These are phyloP conservation scores for Cotoneaster glaucophyllus DNA, from an alignment of 306 rosid species.

Conservation along the genomic window DNA sequence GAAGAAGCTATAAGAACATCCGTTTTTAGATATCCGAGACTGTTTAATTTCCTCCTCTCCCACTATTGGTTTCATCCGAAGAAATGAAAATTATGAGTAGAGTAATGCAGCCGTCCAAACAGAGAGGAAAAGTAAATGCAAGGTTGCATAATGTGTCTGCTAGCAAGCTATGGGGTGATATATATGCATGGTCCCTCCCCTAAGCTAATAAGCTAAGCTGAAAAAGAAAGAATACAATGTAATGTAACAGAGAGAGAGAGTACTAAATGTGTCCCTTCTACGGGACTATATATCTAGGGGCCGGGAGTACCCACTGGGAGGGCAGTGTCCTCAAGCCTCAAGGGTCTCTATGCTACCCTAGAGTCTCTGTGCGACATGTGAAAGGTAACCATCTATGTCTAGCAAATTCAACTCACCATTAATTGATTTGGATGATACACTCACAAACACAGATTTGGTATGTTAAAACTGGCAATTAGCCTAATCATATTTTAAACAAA, in stretches of 20 bases:
- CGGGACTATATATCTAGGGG: not conserved
- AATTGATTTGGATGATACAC: not conserved
- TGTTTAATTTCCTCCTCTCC: not conserved
- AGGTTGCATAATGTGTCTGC: not conserved
- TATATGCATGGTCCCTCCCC: not conserved
- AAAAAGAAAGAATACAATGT: not conserved
- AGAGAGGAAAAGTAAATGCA: not conserved
- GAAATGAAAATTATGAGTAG: not conserved
- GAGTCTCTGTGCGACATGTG: not conserved
- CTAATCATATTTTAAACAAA: too few species aligned
- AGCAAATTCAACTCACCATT: not conserved
- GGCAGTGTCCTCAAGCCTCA: not conserved
- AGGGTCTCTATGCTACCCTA: not conserved
- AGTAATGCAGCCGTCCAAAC: not conserved
- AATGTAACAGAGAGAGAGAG: not conserved
- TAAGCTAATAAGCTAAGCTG: not conserved
- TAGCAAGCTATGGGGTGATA: not conserved
- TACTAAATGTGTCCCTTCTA: not conserved
- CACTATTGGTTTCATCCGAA: too few species aligned
- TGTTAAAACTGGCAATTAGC: not conserved
- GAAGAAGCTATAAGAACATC: not conserved
- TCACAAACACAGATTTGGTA: too few species aligned
- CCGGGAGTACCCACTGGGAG: not conserved
- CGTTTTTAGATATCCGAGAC: too few species aligned
- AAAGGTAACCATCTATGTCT: not conserved